phyloP scores from a whole-genome alignment of 2,329 filamentous ascomycete species.

The Colletotrichum tropicicola region DNA sequence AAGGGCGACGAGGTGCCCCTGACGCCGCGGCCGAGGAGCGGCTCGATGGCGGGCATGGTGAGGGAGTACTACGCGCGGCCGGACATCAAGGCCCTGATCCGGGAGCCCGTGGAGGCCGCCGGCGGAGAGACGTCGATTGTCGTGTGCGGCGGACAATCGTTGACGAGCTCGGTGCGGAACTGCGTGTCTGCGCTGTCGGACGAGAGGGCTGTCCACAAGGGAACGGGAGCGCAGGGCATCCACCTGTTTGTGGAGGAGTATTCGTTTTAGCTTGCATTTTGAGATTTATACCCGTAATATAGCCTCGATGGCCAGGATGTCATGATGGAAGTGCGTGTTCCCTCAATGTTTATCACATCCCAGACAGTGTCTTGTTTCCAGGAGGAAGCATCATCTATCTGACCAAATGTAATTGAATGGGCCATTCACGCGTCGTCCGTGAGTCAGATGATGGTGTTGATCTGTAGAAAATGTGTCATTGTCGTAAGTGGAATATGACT shows the following conservation, averaged over 20 bases:
- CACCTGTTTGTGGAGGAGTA: slow-evolving; percentile 70
- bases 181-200: slow-evolving; percentile 65
- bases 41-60: slow-evolving; percentile 41
- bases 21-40: slow-evolving; percentile 16
- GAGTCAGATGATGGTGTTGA: no score
- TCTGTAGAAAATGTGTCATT: no score
- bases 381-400: no score
- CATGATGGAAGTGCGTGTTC: no score
- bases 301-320: neutral
- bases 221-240: slow-evolving; percentile 70
- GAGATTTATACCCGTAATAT: neutral
- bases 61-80: slow-evolving; percentile 57
- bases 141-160: slow-evolving; percentile 65
- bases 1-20: slow-evolving; percentile 34
- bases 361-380: no score
- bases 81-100: slow-evolving; percentile 60
- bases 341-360: no score
- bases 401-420: no score
- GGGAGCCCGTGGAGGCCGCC: slow-evolving; percentile 63
- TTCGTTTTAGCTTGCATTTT: slow-evolving; percentile 58
- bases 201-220: slow-evolving; percentile 71
- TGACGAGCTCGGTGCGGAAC: slow-evolving; percentile 64
- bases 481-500: neutral
- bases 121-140: slow-evolving; percentile 70
- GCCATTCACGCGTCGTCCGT: no score